Base-by-base conservation (phyloP, 2,329 filamentous ascomycete genomes). In the Ilyonectria destructans region DNA sequence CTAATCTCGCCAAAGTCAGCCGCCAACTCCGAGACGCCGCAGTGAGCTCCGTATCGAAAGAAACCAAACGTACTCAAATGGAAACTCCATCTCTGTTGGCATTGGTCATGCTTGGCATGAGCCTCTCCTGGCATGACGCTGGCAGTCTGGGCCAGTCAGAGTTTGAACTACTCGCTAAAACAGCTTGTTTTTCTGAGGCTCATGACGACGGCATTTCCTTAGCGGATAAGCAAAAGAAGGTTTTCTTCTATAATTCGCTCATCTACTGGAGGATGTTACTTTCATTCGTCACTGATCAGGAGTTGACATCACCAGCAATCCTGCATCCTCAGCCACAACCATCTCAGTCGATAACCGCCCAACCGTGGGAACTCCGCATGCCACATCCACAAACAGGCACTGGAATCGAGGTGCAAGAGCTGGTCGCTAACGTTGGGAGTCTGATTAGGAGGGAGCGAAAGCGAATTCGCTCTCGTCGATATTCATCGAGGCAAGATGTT, bases 81-180 rank as follows among this genome's bases (percentile, higher is more conserved):
- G 83, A 88, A 19, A 88, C 89, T 45, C 87, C 86, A 61, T 85
- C 87, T 0, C 81, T 90, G 10, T 74, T 91, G n/a, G 87, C 86
- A 4, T 80, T 90, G 33, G 83, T 90, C 46, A 84, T 91, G 73
- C 83, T 90, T 1, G 89, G 88, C 3, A 85, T 89, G 62, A 89
- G 87, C 1, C 88, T 88, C 6, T 86, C 86, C 40, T 91, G 89
- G 89, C 88, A 90, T 62, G 84, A 90, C 52, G 83, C 86, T 17
- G 83, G 80, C 45, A 86, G 87, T 57, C 80, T 90, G 5, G 89
- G 88, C 10, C 64, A 69, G 26, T 5, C 31, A 2, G 70, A 74
- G 62, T 74, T 73, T 10, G 60, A 74, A 6, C 61, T 73, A 9
- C 63, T 74, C 5, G 67, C 72, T 5, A 64, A 68, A 9, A 69